Base-by-base conservation (phyloP, 768 basidiomycete species). In the Leccinum disarticulatum region DNA sequence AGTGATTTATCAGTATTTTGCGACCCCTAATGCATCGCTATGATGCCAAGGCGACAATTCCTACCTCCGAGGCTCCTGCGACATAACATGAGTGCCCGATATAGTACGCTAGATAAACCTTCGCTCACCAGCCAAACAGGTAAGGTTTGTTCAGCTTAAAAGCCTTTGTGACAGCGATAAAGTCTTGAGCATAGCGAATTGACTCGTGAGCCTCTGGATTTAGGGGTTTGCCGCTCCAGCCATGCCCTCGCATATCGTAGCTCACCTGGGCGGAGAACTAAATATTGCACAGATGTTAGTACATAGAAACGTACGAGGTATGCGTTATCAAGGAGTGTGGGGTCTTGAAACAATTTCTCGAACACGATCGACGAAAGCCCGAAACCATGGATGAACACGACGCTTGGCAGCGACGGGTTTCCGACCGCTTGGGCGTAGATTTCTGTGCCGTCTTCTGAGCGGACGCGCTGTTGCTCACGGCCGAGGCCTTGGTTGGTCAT, bases 201-300 rank as follows among this genome's bases (percentile, higher is more conserved):
- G 59, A 60, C 17, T 56, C 55, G 10, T 60, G 59, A 28, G 49
- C 49, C 17, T 50, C 49, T 50, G 49, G 49, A 25, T 50, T 3
- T 27, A 50, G 9, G 27, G 49, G 49, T 50, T 50, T 50, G 27
- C 49, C 49, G 27, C 49, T 50, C 28, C 49, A 30, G 5, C 49
- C 59, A 31, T 60, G 59, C 22, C 59, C 59, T 9, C 59, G 59
- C 27, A 60, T 15, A 30, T 60, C 59, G 49, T 60, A 60, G 33
- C 59, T 50, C 4, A 60, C 59, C 59, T 57, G 8, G 17, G 35
- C 1, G 10, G 19, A 8, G 17, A 22, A 38, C 28, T 50, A 6
- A 50, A 50, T 5, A 30, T 30, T 10, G 49, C 28, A 9, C 49
- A 50, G 17, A 15, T n/a, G 28, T 17, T 10, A 50, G 15, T n/a